Base-by-base conservation (phyloP, 305 asterid genomes). In the Fraxinus angustifolia region DNA sequence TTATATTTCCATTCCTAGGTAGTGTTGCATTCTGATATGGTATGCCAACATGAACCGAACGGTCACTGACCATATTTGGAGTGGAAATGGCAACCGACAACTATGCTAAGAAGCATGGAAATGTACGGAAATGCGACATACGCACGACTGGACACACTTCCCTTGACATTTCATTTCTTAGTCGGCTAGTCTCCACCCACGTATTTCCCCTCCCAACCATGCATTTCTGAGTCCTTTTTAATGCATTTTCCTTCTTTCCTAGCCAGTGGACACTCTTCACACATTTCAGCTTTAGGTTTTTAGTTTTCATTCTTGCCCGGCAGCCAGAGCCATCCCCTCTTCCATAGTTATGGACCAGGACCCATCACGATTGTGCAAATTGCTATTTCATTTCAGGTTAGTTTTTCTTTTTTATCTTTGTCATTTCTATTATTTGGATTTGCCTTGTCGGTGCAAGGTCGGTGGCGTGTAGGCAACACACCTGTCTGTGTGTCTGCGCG, bases 11-110 rank as follows among this genome's bases (percentile, higher is more conserved):
- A 17, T 31, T 45, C 31, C 31, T 78, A 73, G 17, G 45, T 75
- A 23, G 76, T 33, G 68, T 35, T 65, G 67, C 65, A 67, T 48
- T 65, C 71, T 56, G 36, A 31, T 36, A 80, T 72, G 56, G 79
- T 48, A 70, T 35, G 73, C 38, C 73, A 78, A 17, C 36, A 11
- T 19, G 75, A 83, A 26, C 34, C 28, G 62, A 6, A 80, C 67
- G n/a, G 77, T n/a, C 40, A 71, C 30, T 26, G 14, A 65, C 8
- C 73, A 26, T 19, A 65, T 65, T 79, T 35, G 50, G 58, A 65
- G 75, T 68, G 26, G 38, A 21, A 58, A 56, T 42, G 45, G 60
- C 26, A 40, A 35, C 53, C 33, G 12, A 65, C 73, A 65, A 65
- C 36, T 65, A 65, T 21, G 31, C 73, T 28, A 65, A 65, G 35